Base-by-base conservation (phyloP, 2,329 filamentous ascomycete species). In the Aspergillus pseudoglaucus region DNA sequence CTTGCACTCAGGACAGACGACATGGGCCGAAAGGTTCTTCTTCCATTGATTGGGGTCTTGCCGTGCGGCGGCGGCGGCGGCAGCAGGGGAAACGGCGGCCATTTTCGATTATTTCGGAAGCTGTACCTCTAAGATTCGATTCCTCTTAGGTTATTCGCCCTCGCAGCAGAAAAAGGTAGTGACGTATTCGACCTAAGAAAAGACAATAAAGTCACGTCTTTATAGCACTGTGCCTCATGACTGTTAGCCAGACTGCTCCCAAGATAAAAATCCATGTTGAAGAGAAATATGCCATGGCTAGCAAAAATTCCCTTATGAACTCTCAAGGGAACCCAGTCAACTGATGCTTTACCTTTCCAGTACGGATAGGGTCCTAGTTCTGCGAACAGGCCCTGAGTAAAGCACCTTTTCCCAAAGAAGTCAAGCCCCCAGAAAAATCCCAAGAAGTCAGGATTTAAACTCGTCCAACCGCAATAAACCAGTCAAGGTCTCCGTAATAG, bases 1-100 rank as follows among this genome's bases (percentile, higher is more conserved):
- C 62, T 85, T 86, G 77, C 93, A 98, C 65, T 98, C 91, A 14
- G 82, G 86, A 68, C 93, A 98, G 55, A 89, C 84, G 53, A 97
- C 72, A 56, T 85, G 83, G 63, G 89, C 85, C 67, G 88, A 94
- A 50, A 97, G 79, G 58, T 97, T 93, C 67, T 95, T 85, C 62
- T 82, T 82, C 77, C 84, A 95, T 54, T 75, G 54, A 66, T 51
- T 69, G 62, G 57, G 60, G 25, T 64, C 66, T 47, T 73, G 67
- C 56, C 70, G 63, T 51, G 54, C 56, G 50, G 51, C 50, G 64
- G 75, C 51, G 69, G 72, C 56, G 18, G 60, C 51, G 37, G 59
- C 56, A 20, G 65, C 60, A 4, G 20, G 51, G 69, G 72, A 57
- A 20, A 60, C 51, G 35, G 59, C 56, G 18, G 65, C 60, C 63